Evolutionary conservation across 2,329 filamentous ascomycete genomes (phyloP), one percentile per base, ranked within the genome.

Genomic region (Xylaria sp.): DNA sequence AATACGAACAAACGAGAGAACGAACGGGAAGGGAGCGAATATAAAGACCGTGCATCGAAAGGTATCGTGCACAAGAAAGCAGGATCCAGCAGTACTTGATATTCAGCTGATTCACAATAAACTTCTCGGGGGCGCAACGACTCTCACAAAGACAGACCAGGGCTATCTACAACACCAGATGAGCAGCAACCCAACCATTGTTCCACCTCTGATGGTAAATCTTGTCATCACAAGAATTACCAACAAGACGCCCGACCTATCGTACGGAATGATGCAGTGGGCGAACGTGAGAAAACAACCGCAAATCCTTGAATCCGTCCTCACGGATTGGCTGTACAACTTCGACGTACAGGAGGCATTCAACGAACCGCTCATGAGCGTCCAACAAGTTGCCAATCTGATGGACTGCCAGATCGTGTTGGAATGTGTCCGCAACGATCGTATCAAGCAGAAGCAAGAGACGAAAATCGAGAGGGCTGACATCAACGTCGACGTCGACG

Each of bases 361-460:
- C 1, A 10, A 63, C 5, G 28, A 68, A 31, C 52, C 37, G 8
- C 65, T 68, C n/a, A 74, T 74, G 69, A 31, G 37, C 12, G 8
- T 67, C 1, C 54, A 37, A 18, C 66, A 73, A 48, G 31, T 72
- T 10, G 20, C 48, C 2, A 65, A 71, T 48, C 65, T 75, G 31
- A 73, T 75, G 67, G 63, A 71, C 13, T 71, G 63, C 25, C 72
- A 73, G 56, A 50, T 46, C 1, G 13, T 46, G 46, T 57, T 69
- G 2, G 9, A 41, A 4, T 7, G 2, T 31, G 15, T 70, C 12
- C 28, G 25, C 12, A 31, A 28, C 8, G 2, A 61, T 6, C 23
- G 25, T 10, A 23, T 28, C 7, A 18, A 66, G 39, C 7, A 31
- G 9, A 8, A 12, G 20, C 15, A 12, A 44, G 34, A 48, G 10